Evolutionary conservation across 225 moss, liverwort and hornwort genomes (phyloP).

Genomic region (Neckera pumila): DNA sequence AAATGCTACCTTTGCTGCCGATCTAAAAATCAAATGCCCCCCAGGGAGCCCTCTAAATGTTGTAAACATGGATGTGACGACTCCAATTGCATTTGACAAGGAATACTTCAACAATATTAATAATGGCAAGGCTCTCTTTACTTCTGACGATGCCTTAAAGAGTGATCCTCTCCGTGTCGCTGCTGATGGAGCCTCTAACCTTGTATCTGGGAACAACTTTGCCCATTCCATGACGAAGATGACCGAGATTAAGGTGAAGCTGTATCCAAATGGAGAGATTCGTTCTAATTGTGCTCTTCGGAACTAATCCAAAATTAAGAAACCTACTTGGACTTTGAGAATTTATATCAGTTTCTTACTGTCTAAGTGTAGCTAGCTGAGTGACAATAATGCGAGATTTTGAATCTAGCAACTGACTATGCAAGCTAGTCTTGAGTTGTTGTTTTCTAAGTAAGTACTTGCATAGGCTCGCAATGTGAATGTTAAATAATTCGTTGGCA

Average conservation of each 20-base stretch:
- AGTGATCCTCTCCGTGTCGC: accelerated
- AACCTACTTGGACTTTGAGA: not conserved
- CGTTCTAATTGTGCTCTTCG: not conserved
- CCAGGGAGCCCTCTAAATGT: accelerated
- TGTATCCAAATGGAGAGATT: not conserved
- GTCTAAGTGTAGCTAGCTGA: not conserved
- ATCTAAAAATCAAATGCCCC: constrained; percentile 5
- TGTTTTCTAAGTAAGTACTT: no score
- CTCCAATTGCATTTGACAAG: not conserved
- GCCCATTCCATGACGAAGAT: not conserved
- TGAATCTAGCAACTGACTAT: no score
- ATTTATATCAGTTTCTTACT: not conserved
- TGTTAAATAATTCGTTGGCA: not conserved
- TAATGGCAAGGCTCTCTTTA: not conserved
- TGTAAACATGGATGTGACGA: not conserved
- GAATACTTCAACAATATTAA: not conserved
- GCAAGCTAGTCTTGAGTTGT: no score
- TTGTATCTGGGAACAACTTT: not conserved
- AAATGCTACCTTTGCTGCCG: not conserved
- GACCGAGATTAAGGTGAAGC: not conserved
- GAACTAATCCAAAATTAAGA: not conserved
- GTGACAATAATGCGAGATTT: not conserved
- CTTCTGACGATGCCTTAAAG: not conserved
- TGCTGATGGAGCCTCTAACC: accelerated
- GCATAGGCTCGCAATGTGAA: no score